phyloP scores from a whole-genome alignment of 345 rosid species.

The Acer negundo region DNA sequence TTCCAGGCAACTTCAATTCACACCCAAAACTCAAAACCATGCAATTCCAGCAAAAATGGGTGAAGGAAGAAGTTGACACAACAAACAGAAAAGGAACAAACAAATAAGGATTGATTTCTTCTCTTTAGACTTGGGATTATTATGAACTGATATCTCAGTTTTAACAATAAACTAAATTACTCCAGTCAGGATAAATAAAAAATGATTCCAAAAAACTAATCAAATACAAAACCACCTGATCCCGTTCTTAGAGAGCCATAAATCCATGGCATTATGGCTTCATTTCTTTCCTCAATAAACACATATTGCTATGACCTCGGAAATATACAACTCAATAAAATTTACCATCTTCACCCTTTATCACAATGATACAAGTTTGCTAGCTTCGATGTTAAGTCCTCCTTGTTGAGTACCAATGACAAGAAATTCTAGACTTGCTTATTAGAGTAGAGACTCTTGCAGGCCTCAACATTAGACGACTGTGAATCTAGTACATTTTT shows the following conservation, averaged over 20 bases:
- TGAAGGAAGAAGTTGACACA: neutral
- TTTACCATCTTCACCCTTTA: conserved; percentile 28
- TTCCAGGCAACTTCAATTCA: no score
- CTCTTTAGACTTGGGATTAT: conserved; percentile 1
- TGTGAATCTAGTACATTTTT: conserved; percentile 51
- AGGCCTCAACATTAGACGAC: conserved; percentile 59
- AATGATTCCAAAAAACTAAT: conserved; percentile 30
- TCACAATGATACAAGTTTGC: conserved; percentile 39
- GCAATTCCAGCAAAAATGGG: neutral
- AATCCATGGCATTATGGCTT: conserved; percentile 39
- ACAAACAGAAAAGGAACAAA: neutral
- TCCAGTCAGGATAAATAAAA: conserved; percentile 19
- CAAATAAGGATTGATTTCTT: neutral
- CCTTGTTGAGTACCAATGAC: conserved; percentile 14
- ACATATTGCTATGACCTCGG: conserved; percentile 31
- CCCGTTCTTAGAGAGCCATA: conserved; percentile 30
- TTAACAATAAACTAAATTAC: conserved; percentile 26
- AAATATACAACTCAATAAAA: conserved; percentile 41
- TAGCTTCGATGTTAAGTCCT: conserved; percentile 27
- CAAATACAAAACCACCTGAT: conserved; percentile 37
- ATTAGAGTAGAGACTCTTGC: conserved; percentile 50
- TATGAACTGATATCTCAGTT: conserved; percentile 4
- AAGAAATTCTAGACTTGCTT: conserved; percentile 3
- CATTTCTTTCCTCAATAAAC: conserved; percentile 32
- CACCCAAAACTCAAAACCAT: neutral